Percentiles rank a stretch among this genome's conserved stretches.
Conservation (phyloP, 1,284 basidiomycete species). For the Pterula multifida region DNA sequence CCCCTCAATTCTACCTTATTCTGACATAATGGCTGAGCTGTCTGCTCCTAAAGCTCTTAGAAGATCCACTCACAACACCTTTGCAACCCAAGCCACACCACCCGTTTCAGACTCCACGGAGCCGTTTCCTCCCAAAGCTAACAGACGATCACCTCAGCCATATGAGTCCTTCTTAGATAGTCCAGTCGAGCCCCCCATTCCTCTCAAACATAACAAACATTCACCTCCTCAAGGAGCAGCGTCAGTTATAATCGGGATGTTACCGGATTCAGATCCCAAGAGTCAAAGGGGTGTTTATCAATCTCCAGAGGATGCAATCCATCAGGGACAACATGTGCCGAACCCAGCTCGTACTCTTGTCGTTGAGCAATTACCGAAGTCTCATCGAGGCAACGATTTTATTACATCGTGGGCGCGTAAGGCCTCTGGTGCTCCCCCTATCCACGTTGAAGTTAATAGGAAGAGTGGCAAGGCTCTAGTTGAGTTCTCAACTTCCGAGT, state of each 20-base stretch:
- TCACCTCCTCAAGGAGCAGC: conserved; percentile 7
- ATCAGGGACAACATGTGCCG: conserved; percentile 20
- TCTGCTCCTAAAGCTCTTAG: no score
- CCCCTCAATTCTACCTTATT: neutral
- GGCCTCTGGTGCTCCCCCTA: conserved; percentile 24
- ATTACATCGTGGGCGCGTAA: conserved; percentile 32
- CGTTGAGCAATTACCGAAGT: conserved; percentile 45
- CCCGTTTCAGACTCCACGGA: no score
- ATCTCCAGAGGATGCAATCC: conserved; percentile 6
- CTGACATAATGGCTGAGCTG: neutral
- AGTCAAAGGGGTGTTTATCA: conserved; percentile 28
- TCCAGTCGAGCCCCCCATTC: conserved; percentile 9
- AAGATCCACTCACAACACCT: no score
- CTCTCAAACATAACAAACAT: conserved; percentile 11
- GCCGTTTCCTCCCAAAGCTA: conserved; percentile 2
- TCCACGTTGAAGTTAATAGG: conserved; percentile 25
- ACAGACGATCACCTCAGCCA: no score
- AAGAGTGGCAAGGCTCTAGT: conserved; percentile 36
- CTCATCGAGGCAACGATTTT: conserved; percentile 29
- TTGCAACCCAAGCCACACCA: conserved; percentile 3
- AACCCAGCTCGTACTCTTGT: conserved; percentile 41
- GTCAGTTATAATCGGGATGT: conserved; percentile 25
- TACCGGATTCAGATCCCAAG: conserved; percentile 26
- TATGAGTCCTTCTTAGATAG: neutral
- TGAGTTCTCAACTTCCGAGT: conserved; percentile 34